phyloP scores from a whole-genome alignment of 495 filamentous ascomycete genomes.

The Elaphomyces granulatus region DNA sequence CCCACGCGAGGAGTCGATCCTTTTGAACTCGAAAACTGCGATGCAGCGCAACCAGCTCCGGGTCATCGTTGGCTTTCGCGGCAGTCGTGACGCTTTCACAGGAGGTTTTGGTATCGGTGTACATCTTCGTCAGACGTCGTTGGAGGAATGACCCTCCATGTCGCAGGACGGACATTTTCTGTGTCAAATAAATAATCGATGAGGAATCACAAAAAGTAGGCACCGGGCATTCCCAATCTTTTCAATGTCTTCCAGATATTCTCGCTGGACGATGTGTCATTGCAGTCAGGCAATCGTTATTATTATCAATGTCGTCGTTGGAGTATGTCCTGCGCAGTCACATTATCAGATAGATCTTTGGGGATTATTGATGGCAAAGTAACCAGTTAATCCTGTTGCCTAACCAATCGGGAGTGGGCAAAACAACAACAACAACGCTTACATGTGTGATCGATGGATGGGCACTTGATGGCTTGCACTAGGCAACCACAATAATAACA shows the following conservation, averaged over 20 bases:
- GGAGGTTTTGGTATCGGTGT: constrained; percentile 82
- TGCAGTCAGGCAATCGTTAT: neutral
- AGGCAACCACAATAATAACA: constrained; percentile 1
- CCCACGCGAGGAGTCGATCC: constrained; percentile 68
- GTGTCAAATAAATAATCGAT: neutral
- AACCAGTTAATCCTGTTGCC: constrained; percentile 32
- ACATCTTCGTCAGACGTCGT: constrained; percentile 72
- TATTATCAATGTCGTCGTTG: too few relatives aligned
- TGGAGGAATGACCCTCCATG: constrained; percentile 37
- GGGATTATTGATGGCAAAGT: too few relatives aligned
- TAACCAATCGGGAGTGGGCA: constrained; percentile 26
- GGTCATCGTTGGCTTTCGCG: constrained; percentile 40
- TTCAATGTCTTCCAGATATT: neutral
- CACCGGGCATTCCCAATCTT: neutral
- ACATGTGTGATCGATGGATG: neutral
- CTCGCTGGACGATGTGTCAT: neutral
- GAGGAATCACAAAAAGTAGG: neutral
- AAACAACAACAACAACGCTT: neutral
- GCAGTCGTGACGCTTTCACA: constrained; percentile 70
- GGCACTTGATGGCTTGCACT: neutral
- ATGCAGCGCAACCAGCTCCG: constrained; percentile 40
- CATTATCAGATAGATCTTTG: too few relatives aligned
- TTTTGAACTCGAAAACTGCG: constrained; percentile 42
- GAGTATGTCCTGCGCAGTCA: too few relatives aligned
- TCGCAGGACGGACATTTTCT: constrained; percentile 31